Conservation (phyloP, 495 filamentous ascomycete genomes). For the Podospora didyma region DNA sequence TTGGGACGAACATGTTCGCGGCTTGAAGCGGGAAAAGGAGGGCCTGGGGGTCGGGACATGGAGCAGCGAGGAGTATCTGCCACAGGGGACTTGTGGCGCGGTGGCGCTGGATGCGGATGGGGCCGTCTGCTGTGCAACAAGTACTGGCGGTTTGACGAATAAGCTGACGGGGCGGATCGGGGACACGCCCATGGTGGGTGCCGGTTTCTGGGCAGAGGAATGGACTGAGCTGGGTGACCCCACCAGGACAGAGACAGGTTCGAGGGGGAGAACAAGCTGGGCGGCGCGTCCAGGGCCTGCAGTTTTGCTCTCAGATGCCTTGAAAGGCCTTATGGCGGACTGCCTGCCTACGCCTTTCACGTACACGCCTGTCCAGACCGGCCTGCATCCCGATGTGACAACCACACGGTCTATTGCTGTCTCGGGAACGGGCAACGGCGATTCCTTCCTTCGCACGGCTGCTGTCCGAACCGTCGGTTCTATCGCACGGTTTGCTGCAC, state of each 20-base stretch:
- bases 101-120: conserved; percentile 73
- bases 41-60: conserved; percentile 32
- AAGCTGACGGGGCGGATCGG: conserved; percentile 82
- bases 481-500: conserved; percentile 57
- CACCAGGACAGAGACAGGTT: neutral
- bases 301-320: conserved; percentile 34
- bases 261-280: neutral
- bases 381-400: conserved; percentile 1
- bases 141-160: conserved; percentile 85
- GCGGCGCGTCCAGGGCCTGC: conserved; percentile 22
- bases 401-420: conserved; percentile 60
- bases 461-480: conserved; percentile 70
- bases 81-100: conserved; percentile 82
- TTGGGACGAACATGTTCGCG: conserved; percentile 79
- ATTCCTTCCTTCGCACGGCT: conserved; percentile 75
- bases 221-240: conserved; percentile 50
- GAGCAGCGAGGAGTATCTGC: conserved; percentile 57
- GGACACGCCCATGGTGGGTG: conserved; percentile 81
- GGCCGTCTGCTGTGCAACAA: conserved; percentile 73
- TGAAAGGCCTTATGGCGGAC: conserved; percentile 45
- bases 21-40: conserved; percentile 51
- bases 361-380: conserved; percentile 27
- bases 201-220: conserved; percentile 87
- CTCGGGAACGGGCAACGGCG: conserved; percentile 86
- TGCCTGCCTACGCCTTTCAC: conserved; percentile 45